Evolutionary conservation across 352 stramenopile genomes (phyloP), one percentile per base, ranked within the genome.

Genomic region (Pilasporangium apinafurcum): DNA sequence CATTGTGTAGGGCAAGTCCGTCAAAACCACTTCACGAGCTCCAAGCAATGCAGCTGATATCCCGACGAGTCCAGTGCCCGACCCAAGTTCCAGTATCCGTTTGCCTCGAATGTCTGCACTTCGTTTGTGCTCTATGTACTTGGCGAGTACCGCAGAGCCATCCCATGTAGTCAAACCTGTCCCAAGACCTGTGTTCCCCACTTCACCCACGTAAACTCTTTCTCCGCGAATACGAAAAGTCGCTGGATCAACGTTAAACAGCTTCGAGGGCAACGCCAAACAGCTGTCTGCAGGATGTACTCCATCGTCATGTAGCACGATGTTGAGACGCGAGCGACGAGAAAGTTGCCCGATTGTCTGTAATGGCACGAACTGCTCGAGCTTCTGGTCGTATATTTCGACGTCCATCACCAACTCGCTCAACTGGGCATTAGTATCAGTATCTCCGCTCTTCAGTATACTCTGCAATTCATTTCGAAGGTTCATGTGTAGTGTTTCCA

Each of bases 121-220:
- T 17, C 56, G 58, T 18, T 59, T 41, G 34, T 86, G 53, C 58
- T 96, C 86, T 10, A 97, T 51, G 56, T 95, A 95, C 59, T 96
- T 96, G 8, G 85, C 85, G n/a, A 97, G 59, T 27, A 97, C 72
- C 4, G 95, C 72, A 8, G 87, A 86, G 32, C 88, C 88, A 54
- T 96, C 88, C 86, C 87, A 96, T 8, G 86, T 95, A 17, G 83
- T 95, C 29, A 95, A 57, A 4, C 87, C 88, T 9, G 88, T 97
- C 33, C 86, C 87, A 37, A 84, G 57, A 20, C 80, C 79, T 1
- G 82, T 85, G 54, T 95, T 95, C 33, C 73, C 73, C 34, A 92
- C 54, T 42, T 92, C 79, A 12, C 53, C 62, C 14, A 92, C 63
- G 21, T 59, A 46, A 3, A 93, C 52, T 8, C 58, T 30, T 18